These are phyloP conservation scores for Ogataea polymorpha DNA, from an alignment of 805 yeast species.

Conservation along the genomic window DNA sequence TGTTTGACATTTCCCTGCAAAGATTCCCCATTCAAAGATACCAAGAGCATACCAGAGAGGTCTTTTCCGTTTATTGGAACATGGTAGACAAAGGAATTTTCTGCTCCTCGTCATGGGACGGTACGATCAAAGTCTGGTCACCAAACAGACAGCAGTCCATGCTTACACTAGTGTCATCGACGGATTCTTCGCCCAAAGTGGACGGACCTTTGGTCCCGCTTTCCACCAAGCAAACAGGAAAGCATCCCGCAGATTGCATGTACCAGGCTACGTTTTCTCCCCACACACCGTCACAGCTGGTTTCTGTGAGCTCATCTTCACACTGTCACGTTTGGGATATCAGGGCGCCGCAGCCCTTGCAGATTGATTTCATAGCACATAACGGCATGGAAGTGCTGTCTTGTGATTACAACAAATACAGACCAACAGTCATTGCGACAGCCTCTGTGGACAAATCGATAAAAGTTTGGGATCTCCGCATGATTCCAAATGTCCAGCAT, in stretches of 20 bases:
- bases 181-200: conserved; percentile 21
- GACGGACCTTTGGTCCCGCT: conserved; percentile 28
- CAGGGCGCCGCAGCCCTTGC: conserved; percentile 61
- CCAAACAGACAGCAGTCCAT: conserved; percentile 57
- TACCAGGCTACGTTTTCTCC: conserved; percentile 83
- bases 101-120: conserved; percentile 90
- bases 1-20: conserved; percentile 70
- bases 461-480: conserved; percentile 85
- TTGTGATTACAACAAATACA: conserved; percentile 89
- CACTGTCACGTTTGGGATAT: conserved; percentile 80
- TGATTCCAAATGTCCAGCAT: conserved; percentile 40
- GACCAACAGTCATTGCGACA: conserved; percentile 73
- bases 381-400: conserved; percentile 76
- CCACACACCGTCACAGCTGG: conserved; percentile 66
- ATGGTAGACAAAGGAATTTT: conserved; percentile 49
- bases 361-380: conserved; percentile 65
- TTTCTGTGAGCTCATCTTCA: conserved; percentile 73
- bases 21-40: conserved; percentile 71
- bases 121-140: conserved; percentile 76
- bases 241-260: conserved; percentile 53
- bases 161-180: conserved; percentile 45
- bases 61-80: conserved; percentile 38
- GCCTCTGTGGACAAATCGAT: conserved; percentile 90
- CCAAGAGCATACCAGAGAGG: conserved; percentile 62
- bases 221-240: conserved; percentile 35